These are phyloP conservation scores for Zygoascus flipseniorum DNA, from an alignment of 805 yeast species.

Conservation along the genomic window DNA sequence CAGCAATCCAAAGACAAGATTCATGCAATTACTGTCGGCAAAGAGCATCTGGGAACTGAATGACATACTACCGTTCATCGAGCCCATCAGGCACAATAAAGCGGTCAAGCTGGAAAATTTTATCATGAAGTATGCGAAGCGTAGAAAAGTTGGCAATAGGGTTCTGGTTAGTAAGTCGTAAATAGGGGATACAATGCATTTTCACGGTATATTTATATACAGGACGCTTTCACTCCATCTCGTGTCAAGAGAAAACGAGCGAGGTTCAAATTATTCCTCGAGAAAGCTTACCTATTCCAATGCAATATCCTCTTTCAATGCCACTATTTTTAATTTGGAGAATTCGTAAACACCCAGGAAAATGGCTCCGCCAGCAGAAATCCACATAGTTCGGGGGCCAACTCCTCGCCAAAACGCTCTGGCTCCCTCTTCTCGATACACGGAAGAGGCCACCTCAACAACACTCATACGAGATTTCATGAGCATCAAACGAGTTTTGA, in stretches of 20 bases:
- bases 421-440: conserved; percentile 67
- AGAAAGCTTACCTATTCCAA: background rate
- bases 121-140: conserved; percentile 54
- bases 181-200: background rate
- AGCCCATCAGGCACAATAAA: conserved; percentile 45
- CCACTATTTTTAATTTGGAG: conserved; percentile 12
- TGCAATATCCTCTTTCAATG: background rate
- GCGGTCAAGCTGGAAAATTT: conserved; percentile 47
- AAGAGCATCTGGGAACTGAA: conserved; percentile 54
- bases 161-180: conserved; percentile 28
- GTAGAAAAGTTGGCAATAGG: conserved; percentile 38
- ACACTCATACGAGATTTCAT: conserved; percentile 42
- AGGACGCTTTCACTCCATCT: background rate
- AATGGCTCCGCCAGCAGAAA: conserved; percentile 96
- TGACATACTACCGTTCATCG: conserved; percentile 57
- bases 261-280: too few species aligned
- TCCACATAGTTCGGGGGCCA: conserved; percentile 97
- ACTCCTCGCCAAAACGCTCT: conserved; percentile 71
- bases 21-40: conserved; percentile 42
- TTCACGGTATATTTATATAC: too few species aligned
- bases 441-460: conserved; percentile 38
- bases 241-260: background rate
- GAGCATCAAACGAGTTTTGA: conserved; percentile 89
- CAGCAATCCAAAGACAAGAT: conserved; percentile 38
- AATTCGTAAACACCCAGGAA: conserved; percentile 90